These are phyloP conservation scores for Colletotrichum simmondsii DNA, from an alignment of 2,329 filamentous ascomycete species.

Conservation along the genomic window DNA sequence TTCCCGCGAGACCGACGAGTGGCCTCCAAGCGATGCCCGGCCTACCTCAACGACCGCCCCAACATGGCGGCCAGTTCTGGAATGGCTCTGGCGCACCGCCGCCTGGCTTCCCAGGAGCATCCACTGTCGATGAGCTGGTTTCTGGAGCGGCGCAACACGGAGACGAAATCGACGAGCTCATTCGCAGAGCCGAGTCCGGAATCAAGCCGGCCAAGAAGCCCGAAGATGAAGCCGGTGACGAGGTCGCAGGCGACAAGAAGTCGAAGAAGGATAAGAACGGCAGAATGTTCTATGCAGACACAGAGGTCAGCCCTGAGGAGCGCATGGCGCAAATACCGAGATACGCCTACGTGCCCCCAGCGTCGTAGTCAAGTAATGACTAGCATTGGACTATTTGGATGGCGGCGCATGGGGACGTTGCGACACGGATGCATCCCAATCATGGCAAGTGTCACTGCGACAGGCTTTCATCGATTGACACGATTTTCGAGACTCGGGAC, in stretches of 20 bases:
- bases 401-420: neutral
- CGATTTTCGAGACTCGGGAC: slow-evolving; percentile 15
- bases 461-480: slow-evolving; percentile 1
- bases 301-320: slow-evolving; percentile 86
- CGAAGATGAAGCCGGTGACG: slow-evolving; percentile 49
- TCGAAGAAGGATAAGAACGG: slow-evolving; percentile 75
- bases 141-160: slow-evolving; percentile 55
- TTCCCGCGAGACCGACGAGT: slow-evolving; percentile 58
- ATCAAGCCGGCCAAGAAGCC: slow-evolving; percentile 61
- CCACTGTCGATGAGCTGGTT: slow-evolving; percentile 44
- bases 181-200: slow-evolving; percentile 72
- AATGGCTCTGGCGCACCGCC: slow-evolving; percentile 38
- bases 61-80: slow-evolving; percentile 46
- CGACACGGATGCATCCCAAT: neutral
- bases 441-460: neutral
- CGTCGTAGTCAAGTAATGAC: neutral
- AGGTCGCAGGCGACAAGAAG: slow-evolving; percentile 67
- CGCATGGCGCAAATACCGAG: slow-evolving; percentile 83
- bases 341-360: slow-evolving; percentile 73
- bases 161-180: slow-evolving; percentile 74
- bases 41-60: slow-evolving; percentile 58
- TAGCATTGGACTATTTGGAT: neutral
- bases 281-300: slow-evolving; percentile 84
- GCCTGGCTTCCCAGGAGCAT: slow-evolving; percentile 48
- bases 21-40: slow-evolving; percentile 50